Conservation (phyloP, 1,284 basidiomycete species). For the Singerocomus inundabilis region DNA sequence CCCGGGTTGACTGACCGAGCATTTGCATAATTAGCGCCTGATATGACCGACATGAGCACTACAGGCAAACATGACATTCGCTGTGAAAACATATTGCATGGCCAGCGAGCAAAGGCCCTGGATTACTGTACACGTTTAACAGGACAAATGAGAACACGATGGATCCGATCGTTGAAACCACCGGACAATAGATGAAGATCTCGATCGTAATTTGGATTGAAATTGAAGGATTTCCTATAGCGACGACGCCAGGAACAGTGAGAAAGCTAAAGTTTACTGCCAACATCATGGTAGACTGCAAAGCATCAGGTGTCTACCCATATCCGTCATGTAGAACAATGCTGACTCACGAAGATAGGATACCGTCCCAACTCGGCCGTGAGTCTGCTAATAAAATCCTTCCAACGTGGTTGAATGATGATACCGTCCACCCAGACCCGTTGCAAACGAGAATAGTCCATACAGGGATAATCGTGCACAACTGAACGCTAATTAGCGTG, state of each 20-base stretch:
- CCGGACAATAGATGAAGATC: slow-evolving; percentile 20
- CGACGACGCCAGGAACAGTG: slow-evolving; percentile 16
- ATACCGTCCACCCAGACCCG: slow-evolving; percentile 25
- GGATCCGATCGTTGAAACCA: slow-evolving; percentile 15
- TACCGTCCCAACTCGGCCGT: slow-evolving; percentile 51
- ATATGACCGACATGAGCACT: not conserved
- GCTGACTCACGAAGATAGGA: slow-evolving; percentile 45
- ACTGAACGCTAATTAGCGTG: too few species aligned
- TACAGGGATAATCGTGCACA: too few species aligned
- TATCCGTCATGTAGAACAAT: not conserved
- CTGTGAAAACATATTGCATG: slow-evolving; percentile 7
- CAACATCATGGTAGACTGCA: slow-evolving; percentile 25
- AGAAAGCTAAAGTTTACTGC: slow-evolving; percentile 22
- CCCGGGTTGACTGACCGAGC: too few species aligned
- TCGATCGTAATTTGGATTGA: slow-evolving; percentile 4
- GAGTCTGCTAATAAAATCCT: slow-evolving; percentile 41
- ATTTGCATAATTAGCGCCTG: slow-evolving; percentile 8
- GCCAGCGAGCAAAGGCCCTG: slow-evolving; percentile 1
- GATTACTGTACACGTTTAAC: slow-evolving; percentile 19
- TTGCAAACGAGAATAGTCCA: slow-evolving; percentile 17
- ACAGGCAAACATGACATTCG: too few species aligned
- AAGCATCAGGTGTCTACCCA: not conserved
- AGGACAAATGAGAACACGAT: slow-evolving; percentile 17
- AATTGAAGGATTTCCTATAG: not conserved
- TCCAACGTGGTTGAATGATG: slow-evolving; percentile 28